Percentiles rank a stretch among this genome's conserved stretches.
Conservation (phyloP, 2,329 filamentous ascomycete genomes). For the Diaporthe sp. region DNA sequence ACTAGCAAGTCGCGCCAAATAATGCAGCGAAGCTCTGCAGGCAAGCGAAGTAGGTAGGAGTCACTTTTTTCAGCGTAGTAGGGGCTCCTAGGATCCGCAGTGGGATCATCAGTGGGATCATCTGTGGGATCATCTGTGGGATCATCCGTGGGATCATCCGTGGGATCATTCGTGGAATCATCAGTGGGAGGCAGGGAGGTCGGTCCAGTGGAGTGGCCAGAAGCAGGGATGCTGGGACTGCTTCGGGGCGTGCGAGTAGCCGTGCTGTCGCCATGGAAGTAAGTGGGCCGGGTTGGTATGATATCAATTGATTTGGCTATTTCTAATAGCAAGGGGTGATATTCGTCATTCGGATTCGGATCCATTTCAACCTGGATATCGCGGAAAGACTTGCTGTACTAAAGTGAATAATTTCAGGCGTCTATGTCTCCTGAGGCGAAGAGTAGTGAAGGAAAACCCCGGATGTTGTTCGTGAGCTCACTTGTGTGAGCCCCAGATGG, state of each 20-base stretch:
- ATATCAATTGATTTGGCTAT: too few relatives aligned
- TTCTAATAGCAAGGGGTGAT: not conserved
- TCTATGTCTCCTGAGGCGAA: too few relatives aligned
- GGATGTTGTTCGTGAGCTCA: not conserved
- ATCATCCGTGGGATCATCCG: not conserved
- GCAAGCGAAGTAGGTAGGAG: not conserved
- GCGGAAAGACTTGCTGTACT: not conserved
- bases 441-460: too few relatives aligned
- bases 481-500: not conserved
- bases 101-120: too few relatives aligned
- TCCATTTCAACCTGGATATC: not conserved
- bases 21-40: not conserved
- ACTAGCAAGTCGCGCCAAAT: not conserved
- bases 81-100: not conserved
- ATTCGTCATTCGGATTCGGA: not conserved
- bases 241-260: not conserved
- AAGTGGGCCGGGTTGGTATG: not conserved
- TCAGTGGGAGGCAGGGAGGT: not conserved
- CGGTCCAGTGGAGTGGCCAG: not conserved
- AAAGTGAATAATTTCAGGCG: not conserved
- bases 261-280: not conserved
- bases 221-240: not conserved
- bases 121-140: too few relatives aligned
- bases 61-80: not conserved
- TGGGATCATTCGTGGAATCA: not conserved